Evolutionary conservation across 345 rosid species (phyloP).

Genomic region (Excoecaria agallocha): DNA sequence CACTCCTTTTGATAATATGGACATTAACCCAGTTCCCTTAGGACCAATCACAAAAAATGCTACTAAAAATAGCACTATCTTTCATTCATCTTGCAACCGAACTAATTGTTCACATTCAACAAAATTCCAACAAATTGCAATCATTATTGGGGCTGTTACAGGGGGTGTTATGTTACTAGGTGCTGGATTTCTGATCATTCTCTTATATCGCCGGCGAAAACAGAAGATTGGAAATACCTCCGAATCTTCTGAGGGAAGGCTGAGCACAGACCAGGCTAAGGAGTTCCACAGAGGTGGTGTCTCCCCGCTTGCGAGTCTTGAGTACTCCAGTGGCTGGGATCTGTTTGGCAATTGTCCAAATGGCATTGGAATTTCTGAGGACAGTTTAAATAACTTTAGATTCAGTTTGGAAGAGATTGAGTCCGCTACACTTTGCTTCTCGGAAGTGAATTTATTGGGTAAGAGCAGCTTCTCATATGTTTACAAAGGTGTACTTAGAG

Average conservation of each 20-base stretch:
- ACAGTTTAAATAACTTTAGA: constrained; percentile 49
- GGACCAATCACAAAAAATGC: constrained; percentile 25
- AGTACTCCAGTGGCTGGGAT: constrained; percentile 73
- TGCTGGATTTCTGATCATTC: constrained; percentile 42
- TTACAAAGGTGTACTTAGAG: constrained; percentile 73
- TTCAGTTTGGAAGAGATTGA: constrained; percentile 86
- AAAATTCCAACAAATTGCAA: constrained; percentile 49
- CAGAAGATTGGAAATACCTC: constrained; percentile 67
- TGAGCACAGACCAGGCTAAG: constrained; percentile 55
- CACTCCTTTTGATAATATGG: constrained; percentile 33
- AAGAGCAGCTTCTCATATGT: constrained; percentile 69
- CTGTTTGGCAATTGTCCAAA: constrained; percentile 57
- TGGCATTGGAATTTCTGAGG: constrained; percentile 48
- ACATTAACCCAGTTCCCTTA: constrained; percentile 35
- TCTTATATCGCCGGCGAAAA: constrained; percentile 55
- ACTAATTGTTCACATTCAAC: constrained; percentile 53
- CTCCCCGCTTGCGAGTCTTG: constrained; percentile 76
- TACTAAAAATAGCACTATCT: constrained; percentile 20
- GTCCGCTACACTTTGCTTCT: constrained; percentile 88
- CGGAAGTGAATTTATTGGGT: constrained; percentile 65
- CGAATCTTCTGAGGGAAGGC: constrained; percentile 49
- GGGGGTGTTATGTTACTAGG: constrained; percentile 38
- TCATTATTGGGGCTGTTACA: constrained; percentile 54
- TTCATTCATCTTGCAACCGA: constrained; percentile 43
- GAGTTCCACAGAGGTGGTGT: constrained; percentile 54